Conservation (phyloP, 2,329 filamentous ascomycete genomes). For the Cladophialophora chaetospira region DNA sequence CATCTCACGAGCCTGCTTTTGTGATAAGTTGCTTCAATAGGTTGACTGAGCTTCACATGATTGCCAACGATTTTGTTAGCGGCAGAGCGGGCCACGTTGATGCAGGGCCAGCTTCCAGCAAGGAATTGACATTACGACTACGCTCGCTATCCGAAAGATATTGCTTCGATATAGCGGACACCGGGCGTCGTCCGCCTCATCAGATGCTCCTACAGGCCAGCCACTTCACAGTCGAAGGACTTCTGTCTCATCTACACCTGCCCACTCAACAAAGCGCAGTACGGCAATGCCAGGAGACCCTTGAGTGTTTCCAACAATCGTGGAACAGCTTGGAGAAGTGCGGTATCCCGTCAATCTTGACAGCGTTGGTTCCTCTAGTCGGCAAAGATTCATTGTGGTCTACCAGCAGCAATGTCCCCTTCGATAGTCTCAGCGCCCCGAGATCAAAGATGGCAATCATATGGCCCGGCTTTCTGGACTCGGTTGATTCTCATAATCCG, state of each 20-base stretch:
- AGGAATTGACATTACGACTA: not conserved
- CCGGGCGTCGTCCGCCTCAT: conserved; percentile 20
- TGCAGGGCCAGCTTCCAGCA: not conserved
- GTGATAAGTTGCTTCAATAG: conserved; percentile 57
- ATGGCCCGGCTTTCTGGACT: conserved; percentile 16
- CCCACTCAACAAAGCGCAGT: not conserved
- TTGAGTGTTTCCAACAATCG: conserved; percentile 14
- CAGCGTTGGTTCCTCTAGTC: conserved; percentile 8
- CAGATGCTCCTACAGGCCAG: conserved; percentile 25
- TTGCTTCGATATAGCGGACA: conserved; percentile 12
- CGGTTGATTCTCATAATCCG: not conserved
- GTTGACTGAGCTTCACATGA: conserved; percentile 43
- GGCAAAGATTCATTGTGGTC: not conserved
- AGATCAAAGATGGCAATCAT: conserved; percentile 3
- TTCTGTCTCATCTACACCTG: not conserved
- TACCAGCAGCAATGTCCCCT: not conserved
- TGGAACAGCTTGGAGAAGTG: conserved; percentile 17
- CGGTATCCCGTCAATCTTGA: conserved; percentile 21
- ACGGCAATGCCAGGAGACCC: conserved; percentile 11
- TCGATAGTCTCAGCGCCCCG: not conserved
- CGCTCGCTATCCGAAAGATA: conserved; percentile 13
- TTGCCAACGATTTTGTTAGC: conserved; percentile 20
- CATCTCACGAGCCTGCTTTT: conserved; percentile 43
- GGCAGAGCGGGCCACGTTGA: not conserved
- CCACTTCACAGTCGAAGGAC: conserved; percentile 13